Evolutionary conservation across 257 asterid species (phyloP).

Genomic region (Verbena officinalis): DNA sequence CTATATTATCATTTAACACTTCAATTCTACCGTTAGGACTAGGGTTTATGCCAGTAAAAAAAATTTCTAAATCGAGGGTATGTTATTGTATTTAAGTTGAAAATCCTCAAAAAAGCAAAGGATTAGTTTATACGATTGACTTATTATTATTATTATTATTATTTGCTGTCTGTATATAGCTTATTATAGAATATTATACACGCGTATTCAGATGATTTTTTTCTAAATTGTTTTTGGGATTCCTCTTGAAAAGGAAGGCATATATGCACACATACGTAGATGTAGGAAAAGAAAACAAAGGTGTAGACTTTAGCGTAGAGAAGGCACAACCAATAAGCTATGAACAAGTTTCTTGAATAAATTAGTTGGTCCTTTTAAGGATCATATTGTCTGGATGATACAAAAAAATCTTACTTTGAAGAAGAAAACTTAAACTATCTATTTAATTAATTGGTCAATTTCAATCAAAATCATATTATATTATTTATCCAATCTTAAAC

Average conservation of each 20-base stretch:
- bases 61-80: too few species aligned
- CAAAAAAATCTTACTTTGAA: too few species aligned
- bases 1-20: too few species aligned
- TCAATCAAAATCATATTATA: not conserved
- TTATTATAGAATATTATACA: not conserved
- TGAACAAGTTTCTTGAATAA: not conserved
- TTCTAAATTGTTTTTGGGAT: not conserved
- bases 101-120: too few species aligned
- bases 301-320: not conserved
- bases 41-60: too few species aligned
- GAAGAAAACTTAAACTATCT: not conserved
- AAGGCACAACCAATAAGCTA: not conserved
- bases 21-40: too few species aligned
- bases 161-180: too few species aligned
- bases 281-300: not conserved
- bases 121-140: too few species aligned
- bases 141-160: too few species aligned
- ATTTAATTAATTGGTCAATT: not conserved
- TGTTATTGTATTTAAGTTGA: too few species aligned
- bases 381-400: too few species aligned
- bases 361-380: not conserved
- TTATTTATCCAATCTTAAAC: not conserved
- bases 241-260: not conserved
- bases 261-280: not conserved
- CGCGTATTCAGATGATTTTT: not conserved